phyloP scores from a whole-genome alignment of 2,329 filamentous ascomycete species.

The Leptographium galeiforme region DNA sequence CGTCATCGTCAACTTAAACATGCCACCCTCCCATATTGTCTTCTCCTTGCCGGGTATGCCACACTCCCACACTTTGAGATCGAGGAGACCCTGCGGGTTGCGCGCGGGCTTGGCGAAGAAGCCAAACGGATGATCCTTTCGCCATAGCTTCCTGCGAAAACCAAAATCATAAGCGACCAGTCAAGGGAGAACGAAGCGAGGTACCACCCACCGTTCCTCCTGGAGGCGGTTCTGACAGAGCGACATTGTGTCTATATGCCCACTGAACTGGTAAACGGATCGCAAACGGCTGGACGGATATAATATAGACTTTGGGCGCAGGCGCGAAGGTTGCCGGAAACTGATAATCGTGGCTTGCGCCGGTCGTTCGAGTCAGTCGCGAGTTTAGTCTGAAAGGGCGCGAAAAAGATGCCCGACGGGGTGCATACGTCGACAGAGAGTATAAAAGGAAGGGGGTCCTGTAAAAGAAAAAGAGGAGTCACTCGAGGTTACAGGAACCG shows the following conservation, averaged over 20 bases:
- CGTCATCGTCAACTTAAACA: slow-evolving; percentile 85
- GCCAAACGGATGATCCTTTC: slow-evolving; percentile 90
- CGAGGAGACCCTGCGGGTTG: slow-evolving; percentile 65
- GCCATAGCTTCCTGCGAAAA: slow-evolving; percentile 74
- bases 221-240: slow-evolving; percentile 78
- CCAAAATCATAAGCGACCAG: not conserved
- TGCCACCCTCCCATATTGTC: slow-evolving; percentile 93
- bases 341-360: no score
- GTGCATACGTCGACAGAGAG: no score
- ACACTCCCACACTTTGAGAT: slow-evolving; percentile 94
- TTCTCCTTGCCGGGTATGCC: slow-evolving; percentile 92
- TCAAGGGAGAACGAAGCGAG: not conserved
- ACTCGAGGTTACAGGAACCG: no score
- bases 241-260: slow-evolving; percentile 44
- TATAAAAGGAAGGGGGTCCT: no score
- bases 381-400: no score
- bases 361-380: no score
- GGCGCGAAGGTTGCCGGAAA: no score
- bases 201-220: slow-evolving; percentile 42
- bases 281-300: no score
- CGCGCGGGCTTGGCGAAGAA: slow-evolving; percentile 87
- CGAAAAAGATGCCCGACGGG: no score
- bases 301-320: no score
- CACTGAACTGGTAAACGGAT: not conserved
- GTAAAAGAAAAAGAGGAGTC: no score